Base-by-base conservation (phyloP, 495 filamentous ascomycete species). In the Trichoderma asperelloides region DNA sequence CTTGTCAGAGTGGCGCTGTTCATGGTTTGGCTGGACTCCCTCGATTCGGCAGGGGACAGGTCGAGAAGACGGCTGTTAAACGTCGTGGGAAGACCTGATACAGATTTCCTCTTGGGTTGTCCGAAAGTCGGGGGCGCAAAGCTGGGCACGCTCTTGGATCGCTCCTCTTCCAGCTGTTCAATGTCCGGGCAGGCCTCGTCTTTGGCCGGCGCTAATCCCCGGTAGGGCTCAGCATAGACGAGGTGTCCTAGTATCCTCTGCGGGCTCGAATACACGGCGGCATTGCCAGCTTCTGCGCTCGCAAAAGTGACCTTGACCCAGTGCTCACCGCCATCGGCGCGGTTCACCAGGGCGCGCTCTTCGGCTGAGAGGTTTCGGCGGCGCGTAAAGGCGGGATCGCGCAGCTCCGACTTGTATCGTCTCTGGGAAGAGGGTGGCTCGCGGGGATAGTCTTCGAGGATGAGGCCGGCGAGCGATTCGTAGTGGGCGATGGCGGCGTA, bases 221-320 rank as follows among this genome's bases (percentile, higher is more conserved):
- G 80, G 69, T 91, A 96, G 15, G 82, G 80, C 78, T 96, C 91
- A 63, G 90, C 92, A 73, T 85, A 90, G 37, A 96, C 88, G 45
- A 88, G 75, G 72, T 92, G 84, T 3, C 91, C 91, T 62, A 90
- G 82, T 45, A 96, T 87, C 65, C 82, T 82, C 74, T 92, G 89
- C 0, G 93, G 93, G 41, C 89, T 92, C 69, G 84, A 82, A 69
- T 87, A 89, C 65, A 87, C 79, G 27, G 92, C 93, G 43, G 86
- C 82, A 63, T 93, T 90, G 23, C 92, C 93, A 4, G 92, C 88
- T 67, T 88, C 84, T 40, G 86, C 82, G 7, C 89, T 92, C 76
- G 96, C 91, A 70, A 94, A 97, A 1, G 93, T 97, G 64, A 97
- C 83, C 72, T 96, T 96, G 70, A 97, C 91, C 93, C 93, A 97